A percentile compares a stretch with the other conserved stretches of the same genome.
Evolutionary conservation across 495 filamentous ascomycete genomes (phyloP).

Genomic region (Neurospora terricola): DNA sequence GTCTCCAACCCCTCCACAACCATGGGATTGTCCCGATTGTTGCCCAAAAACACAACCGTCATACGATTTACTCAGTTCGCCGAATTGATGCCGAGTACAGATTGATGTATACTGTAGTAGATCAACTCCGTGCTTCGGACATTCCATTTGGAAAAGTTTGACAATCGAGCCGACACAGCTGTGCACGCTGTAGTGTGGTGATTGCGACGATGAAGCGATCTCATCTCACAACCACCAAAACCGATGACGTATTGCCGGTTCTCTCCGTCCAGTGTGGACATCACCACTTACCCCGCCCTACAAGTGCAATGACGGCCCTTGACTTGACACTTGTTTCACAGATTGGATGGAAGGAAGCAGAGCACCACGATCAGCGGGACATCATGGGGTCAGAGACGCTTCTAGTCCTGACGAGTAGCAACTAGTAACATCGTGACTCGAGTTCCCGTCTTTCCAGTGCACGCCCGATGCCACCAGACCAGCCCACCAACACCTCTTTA

Average conservation of each 20-base stretch:
- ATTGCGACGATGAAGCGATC: neutral
- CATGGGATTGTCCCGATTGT: neutral
- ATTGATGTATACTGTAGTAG: neutral
- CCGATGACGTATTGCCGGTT: neutral
- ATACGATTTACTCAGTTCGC: neutral
- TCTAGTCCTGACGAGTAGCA: too few relatives aligned
- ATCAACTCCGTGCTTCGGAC: neutral
- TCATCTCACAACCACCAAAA: neutral
- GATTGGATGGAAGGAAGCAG: neutral
- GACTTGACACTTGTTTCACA: neutral
- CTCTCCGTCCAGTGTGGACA: neutral
- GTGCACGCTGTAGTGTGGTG: neutral
- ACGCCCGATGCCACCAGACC: neutral
- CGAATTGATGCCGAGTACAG: neutral
- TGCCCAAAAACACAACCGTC: neutral
- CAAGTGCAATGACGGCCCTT: neutral
- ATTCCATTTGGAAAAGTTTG: neutral
- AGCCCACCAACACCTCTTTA: neutral
- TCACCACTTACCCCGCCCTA: neutral
- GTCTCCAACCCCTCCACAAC: neutral
- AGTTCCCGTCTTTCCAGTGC: neutral
- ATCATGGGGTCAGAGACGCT: too few relatives aligned
- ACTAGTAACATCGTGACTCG: neutral
- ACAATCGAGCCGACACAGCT: neutral
- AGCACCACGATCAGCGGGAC: neutral